A percentile compares a stretch with the other conserved stretches of the same genome.
These are phyloP conservation scores for Umbilicus rupestris DNA, from an alignment of 164 flowering plant species.

Conservation along the genomic window DNA sequence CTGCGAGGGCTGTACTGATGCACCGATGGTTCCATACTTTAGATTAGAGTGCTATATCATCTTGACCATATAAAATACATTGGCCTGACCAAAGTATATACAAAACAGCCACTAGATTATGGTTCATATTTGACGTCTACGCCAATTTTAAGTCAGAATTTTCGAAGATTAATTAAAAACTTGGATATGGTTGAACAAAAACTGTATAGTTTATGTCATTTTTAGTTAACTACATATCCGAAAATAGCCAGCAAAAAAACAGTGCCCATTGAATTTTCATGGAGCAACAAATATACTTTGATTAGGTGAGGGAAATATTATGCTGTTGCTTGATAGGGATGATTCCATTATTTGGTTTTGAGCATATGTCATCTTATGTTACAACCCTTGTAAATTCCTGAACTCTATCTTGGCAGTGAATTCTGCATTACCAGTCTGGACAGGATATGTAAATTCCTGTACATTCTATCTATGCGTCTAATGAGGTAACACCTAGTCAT, in stretches of 20 bases:
- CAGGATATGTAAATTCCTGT: background rate
- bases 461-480: background rate
- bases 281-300: background rate
- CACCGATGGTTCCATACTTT: slow-evolving; percentile 61
- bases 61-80: background rate
- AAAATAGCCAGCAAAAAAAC: background rate
- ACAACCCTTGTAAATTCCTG: background rate
- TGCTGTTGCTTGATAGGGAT: background rate
- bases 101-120: background rate
- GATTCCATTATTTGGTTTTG: background rate
- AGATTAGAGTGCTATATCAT: slow-evolving; percentile 12
- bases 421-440: slow-evolving; percentile 1
- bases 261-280: background rate
- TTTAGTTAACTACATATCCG: background rate
- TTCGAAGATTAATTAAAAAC: background rate
- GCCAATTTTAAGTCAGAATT: background rate
- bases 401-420: background rate
- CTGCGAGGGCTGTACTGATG: slow-evolving; percentile 64
- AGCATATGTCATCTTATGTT: background rate
- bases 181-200: background rate
- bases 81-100: background rate
- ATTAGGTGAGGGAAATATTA: background rate
- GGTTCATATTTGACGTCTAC: background rate
- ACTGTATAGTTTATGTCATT: background rate
- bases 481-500: background rate